A percentile compares a stretch with the other conserved stretches of the same genome.
These are phyloP conservation scores for Fusarium verrucosum DNA, from an alignment of 2,329 filamentous ascomycete species.

Conservation along the genomic window DNA sequence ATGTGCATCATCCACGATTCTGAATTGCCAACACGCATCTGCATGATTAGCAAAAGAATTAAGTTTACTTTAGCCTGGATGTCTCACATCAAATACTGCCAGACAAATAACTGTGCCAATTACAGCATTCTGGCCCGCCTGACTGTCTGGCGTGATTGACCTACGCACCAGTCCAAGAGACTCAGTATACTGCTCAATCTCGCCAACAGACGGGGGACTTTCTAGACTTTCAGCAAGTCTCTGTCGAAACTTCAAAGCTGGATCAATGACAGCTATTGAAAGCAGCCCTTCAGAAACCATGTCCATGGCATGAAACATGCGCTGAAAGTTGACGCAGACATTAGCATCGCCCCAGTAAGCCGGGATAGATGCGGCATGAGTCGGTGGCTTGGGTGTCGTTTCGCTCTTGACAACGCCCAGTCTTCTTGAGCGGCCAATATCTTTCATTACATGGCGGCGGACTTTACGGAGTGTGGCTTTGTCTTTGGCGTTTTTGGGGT, in stretches of 20 bases:
- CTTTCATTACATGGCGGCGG: constrained; percentile 40
- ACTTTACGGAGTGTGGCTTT: constrained; percentile 22
- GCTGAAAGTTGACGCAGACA: constrained; percentile 32
- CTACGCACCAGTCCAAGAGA: constrained; percentile 23
- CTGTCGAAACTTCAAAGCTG: background rate
- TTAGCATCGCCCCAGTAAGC: constrained; percentile 34
- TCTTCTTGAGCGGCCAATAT: constrained; percentile 29
- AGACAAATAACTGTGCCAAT: constrained; percentile 35
- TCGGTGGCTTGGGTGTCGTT: background rate
- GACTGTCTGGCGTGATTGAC: background rate
- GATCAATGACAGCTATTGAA: constrained; percentile 23
- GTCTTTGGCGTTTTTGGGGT: constrained; percentile 24
- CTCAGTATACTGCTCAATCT: constrained; percentile 34
- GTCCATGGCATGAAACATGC: constrained; percentile 34
- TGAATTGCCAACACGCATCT: constrained; percentile 28
- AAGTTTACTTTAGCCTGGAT: background rate
- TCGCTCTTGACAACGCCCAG: background rate
- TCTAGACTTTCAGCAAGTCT: background rate
- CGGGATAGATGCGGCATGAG: background rate
- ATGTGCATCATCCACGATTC: constrained; percentile 34
- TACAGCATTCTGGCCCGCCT: background rate
- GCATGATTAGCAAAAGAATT: background rate
- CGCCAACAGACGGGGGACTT: background rate
- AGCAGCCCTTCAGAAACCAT: constrained; percentile 32
- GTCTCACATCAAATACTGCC: constrained; percentile 33